Conservation (phyloP, 1,139 yeast species). For the Candida pseudoviswanathii region DNA sequence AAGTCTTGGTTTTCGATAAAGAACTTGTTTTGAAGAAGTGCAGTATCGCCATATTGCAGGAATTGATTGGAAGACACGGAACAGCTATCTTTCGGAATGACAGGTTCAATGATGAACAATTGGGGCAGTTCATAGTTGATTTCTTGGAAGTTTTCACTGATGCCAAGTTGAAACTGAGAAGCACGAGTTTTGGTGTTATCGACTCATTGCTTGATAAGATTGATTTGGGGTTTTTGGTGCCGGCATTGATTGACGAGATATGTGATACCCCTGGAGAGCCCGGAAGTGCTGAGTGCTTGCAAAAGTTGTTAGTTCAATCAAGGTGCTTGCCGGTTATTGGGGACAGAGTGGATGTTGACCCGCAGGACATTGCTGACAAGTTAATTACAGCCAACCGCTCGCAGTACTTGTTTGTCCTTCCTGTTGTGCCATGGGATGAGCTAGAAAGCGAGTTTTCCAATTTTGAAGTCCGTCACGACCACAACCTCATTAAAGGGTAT, state of each 20-base stretch:
- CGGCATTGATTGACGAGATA: slow-evolving; percentile 9
- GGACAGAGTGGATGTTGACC: slow-evolving; percentile 79
- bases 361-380: slow-evolving; percentile 56
- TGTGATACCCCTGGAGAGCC: slow-evolving; percentile 7
- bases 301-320: slow-evolving; percentile 15
- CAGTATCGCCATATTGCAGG: slow-evolving; percentile 85
- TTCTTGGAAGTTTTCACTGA: slow-evolving; percentile 55
- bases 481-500: slow-evolving; percentile 36
- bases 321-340: slow-evolving; percentile 2
- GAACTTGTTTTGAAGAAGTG: slow-evolving; percentile 80
- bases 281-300: slow-evolving; percentile 9
- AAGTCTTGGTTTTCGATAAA: slow-evolving; percentile 64
- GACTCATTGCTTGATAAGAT: slow-evolving; percentile 13
- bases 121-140: slow-evolving; percentile 45
- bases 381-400: slow-evolving; percentile 11
- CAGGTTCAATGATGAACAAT: slow-evolving; percentile 15
- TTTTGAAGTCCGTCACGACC: slow-evolving; percentile 26
- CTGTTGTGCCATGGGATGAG: slow-evolving; percentile 2
- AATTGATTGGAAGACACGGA: slow-evolving; percentile 77
- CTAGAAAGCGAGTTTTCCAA: slow-evolving; percentile 25
- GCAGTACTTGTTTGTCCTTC: slow-evolving; percentile 12
- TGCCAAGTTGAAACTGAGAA: slow-evolving; percentile 8
- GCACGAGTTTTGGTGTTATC: slow-evolving; percentile 11
- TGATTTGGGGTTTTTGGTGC: slow-evolving; percentile 13
- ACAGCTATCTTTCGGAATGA: slow-evolving; percentile 18